Conservation (phyloP, 352 stramenopile genomes). For the Pythium grandisporangium region DNA sequence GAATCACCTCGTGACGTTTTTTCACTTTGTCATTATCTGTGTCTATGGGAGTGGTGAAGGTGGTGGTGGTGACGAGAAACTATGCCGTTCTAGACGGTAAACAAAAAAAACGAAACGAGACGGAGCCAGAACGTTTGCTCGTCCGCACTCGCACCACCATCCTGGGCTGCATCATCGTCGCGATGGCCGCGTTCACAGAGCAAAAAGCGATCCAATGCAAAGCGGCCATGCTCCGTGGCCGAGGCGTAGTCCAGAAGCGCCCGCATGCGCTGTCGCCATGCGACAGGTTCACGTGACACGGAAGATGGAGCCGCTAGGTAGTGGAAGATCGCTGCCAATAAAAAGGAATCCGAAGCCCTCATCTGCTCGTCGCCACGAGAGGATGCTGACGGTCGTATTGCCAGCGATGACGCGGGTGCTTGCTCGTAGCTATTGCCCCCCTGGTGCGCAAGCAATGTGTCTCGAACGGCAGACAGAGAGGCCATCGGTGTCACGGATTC, state of each 20-base stretch:
- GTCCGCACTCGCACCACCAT: constrained; percentile 14
- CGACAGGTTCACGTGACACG: not conserved
- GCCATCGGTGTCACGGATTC: constrained; percentile 3
- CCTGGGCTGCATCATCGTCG: no score
- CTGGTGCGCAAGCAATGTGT: constrained; percentile 2
- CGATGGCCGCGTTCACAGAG: no score
- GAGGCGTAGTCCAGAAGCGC: not conserved
- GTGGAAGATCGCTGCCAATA: no score
- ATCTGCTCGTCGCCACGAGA: no score
- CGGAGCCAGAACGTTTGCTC: constrained; percentile 49
- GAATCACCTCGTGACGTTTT: no score
- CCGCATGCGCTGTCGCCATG: not conserved
- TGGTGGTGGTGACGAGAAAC: no score
- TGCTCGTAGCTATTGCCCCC: constrained; percentile 1
- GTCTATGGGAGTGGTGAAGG: no score
- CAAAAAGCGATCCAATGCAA: no score
- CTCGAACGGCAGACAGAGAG: constrained; percentile 7
- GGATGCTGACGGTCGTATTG: constrained; percentile 9
- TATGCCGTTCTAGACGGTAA: constrained; percentile 18
- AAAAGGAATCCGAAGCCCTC: no score
- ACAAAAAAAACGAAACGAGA: constrained; percentile 53
- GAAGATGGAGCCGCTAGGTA: constrained; percentile 8
- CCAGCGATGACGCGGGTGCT: not conserved
- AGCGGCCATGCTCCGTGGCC: no score
- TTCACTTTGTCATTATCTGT: no score